Percentiles rank a stretch among this genome's conserved stretches.
Conservation (phyloP, 2,329 filamentous ascomycete species). For the Waltergamsia citrina region DNA sequence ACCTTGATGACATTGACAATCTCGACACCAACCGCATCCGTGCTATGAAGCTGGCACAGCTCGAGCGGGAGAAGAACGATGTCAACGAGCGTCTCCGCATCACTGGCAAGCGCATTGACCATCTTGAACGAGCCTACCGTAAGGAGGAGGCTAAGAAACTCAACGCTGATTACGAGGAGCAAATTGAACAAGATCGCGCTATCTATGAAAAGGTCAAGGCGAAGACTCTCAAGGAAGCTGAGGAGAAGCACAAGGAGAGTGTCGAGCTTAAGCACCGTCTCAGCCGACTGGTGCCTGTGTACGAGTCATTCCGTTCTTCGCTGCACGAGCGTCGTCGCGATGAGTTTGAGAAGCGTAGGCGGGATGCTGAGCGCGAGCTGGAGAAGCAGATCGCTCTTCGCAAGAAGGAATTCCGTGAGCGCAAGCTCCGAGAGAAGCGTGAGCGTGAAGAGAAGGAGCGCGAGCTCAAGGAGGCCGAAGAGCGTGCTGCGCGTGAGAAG, state of each 20-base stretch:
- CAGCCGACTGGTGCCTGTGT: slow-evolving; percentile 70
- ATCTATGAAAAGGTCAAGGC: slow-evolving; percentile 73
- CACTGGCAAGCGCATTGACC: slow-evolving; percentile 91
- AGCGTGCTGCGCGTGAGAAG: slow-evolving; percentile 70
- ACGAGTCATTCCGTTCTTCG: slow-evolving; percentile 73
- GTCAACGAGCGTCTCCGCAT: slow-evolving; percentile 84
- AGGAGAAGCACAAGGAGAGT: slow-evolving; percentile 84
- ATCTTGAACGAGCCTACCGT: slow-evolving; percentile 92
- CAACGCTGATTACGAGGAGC: slow-evolving; percentile 71
- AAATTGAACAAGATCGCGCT: slow-evolving; percentile 68
- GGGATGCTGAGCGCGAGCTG: slow-evolving; percentile 83
- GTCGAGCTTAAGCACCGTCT: slow-evolving; percentile 92
- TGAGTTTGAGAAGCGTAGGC: slow-evolving; percentile 91
- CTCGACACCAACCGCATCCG: slow-evolving; percentile 86
- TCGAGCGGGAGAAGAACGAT: slow-evolving; percentile 97
- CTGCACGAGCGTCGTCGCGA: slow-evolving; percentile 83
- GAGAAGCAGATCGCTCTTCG: slow-evolving; percentile 84
- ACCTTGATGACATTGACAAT: slow-evolving; percentile 72
- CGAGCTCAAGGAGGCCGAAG: slow-evolving; percentile 72
- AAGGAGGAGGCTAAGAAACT: slow-evolving; percentile 94
- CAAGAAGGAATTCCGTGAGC: slow-evolving; percentile 81
- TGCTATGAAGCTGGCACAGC: slow-evolving; percentile 86
- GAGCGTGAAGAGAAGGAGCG: slow-evolving; percentile 81
- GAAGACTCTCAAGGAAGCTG: slow-evolving; percentile 69
- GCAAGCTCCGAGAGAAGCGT: slow-evolving; percentile 70